A percentile compares a stretch with the other conserved stretches of the same genome.
Conservation (phyloP, 306 rosid species). For the Glycine latifolia region DNA sequence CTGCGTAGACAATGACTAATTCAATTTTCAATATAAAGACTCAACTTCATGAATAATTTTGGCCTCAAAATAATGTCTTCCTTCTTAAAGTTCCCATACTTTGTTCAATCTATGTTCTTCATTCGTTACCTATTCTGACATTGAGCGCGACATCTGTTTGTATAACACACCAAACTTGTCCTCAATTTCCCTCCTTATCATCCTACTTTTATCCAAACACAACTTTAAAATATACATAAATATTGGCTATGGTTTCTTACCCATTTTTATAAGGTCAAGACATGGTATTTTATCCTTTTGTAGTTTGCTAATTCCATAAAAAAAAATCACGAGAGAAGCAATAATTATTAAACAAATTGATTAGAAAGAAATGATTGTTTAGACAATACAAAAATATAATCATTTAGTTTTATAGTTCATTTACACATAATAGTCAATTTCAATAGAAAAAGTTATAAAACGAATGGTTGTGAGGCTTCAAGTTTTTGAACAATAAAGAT, state of each 20-base stretch:
- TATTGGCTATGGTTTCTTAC: slow-evolving; percentile 6
- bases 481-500: background rate
- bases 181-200: slow-evolving; percentile 23
- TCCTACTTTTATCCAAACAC: background rate
- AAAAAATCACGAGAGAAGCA: too few species aligned
- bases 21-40: slow-evolving; percentile 29
- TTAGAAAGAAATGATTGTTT: too few species aligned
- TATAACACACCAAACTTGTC: slow-evolving; percentile 27
- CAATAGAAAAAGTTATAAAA: background rate
- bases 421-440: too few species aligned
- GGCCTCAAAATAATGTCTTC: slow-evolving; percentile 41
- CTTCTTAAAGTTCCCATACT: slow-evolving; percentile 24
- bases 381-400: too few species aligned
- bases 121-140: slow-evolving; percentile 23
- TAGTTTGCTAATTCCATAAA: background rate
- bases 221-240: background rate
- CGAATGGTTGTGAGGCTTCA: background rate
- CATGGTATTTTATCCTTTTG: background rate
- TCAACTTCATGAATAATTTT: slow-evolving; percentile 10
- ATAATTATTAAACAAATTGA: too few species aligned
- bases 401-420: too few species aligned
- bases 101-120: slow-evolving; percentile 16
- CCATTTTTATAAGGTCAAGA: slow-evolving; percentile 6
- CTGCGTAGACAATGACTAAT: slow-evolving; percentile 47
- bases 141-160: slow-evolving; percentile 29